These are phyloP conservation scores for Pseudocercospora crystallina DNA, from an alignment of 2,329 filamentous ascomycete genomes.

Conservation along the genomic window DNA sequence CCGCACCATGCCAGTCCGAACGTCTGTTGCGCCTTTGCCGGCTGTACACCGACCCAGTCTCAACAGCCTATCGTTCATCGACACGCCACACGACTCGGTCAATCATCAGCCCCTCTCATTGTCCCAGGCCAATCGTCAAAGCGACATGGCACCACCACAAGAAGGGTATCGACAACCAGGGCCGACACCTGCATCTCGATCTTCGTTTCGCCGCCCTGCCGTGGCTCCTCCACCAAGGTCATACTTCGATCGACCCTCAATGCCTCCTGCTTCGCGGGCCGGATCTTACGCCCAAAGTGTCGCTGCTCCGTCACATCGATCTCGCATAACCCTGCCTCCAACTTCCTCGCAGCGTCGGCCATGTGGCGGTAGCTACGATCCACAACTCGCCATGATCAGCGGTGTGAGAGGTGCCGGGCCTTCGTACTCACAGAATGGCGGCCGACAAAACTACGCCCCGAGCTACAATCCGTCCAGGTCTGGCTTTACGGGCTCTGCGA, in stretches of 20 bases:
- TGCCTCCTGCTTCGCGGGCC: neutral
- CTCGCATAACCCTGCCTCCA: slow-evolving; percentile 23
- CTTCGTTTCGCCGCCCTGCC: neutral
- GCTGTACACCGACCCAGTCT: neutral
- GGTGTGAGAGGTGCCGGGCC: slow-evolving; percentile 28
- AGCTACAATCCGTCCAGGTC: slow-evolving; percentile 10
- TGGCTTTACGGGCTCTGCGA: slow-evolving; percentile 19
- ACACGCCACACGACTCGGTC: neutral
- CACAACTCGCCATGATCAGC: slow-evolving; percentile 25
- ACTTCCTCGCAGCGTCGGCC: slow-evolving; percentile 2
- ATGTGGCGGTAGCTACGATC: slow-evolving; percentile 7
- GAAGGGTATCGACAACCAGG: neutral
- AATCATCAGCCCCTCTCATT: neutral
- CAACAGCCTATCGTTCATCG: neutral
- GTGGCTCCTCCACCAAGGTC: neutral
- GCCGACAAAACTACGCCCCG: slow-evolving; percentile 1
- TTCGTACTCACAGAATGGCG: slow-evolving; percentile 6
- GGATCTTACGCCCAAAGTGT: neutral
- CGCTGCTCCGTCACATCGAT: slow-evolving; percentile 7
- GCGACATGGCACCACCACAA: neutral
- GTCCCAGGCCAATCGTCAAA: neutral
- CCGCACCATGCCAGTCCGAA: neutral
- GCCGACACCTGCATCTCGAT: neutral
- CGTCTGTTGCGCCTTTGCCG: neutral
- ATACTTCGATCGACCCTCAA: neutral